Evolutionary conservation across 176 grass and related monocot genomes (phyloP).

Genomic region (Eragrostis nindensis): DNA sequence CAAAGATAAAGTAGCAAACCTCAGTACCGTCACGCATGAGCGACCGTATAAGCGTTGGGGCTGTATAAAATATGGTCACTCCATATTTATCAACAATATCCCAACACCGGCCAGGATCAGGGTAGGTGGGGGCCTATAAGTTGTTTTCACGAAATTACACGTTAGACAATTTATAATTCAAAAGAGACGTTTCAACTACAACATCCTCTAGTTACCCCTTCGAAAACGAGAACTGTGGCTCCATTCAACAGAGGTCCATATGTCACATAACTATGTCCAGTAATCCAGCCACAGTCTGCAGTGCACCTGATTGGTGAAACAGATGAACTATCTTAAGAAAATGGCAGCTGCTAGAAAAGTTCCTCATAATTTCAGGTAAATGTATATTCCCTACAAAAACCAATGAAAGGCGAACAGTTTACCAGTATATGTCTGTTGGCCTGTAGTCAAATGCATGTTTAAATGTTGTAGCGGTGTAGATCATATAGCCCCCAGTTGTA

Average conservation of each 20-base stretch:
- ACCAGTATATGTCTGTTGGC: constrained; percentile 94
- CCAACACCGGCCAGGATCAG: constrained; percentile 87
- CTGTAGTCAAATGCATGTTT: constrained; percentile 99
- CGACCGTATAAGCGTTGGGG: constrained; percentile 91
- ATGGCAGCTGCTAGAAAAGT: background rate
- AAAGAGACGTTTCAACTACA: constrained; percentile 25
- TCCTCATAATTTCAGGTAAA: constrained; percentile 22
- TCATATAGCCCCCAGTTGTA: constrained; percentile 98
- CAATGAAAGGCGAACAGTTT: constrained; percentile 15
- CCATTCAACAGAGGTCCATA: constrained; percentile 97
- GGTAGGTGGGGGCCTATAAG: constrained; percentile 92
- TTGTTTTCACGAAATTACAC: constrained; percentile 30
- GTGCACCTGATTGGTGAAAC: constrained; percentile 80
- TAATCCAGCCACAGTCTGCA: constrained; percentile 99
- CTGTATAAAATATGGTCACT: constrained; percentile 98
- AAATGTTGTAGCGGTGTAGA: constrained; percentile 93
- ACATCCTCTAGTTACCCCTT: constrained; percentile 74
- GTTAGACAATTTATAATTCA: constrained; percentile 2
- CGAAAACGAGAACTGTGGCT: constrained; percentile 85
- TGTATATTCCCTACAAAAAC: constrained; percentile 17
- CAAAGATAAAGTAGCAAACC: constrained; percentile 45
- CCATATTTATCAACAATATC: constrained; percentile 96
- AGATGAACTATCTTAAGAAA: constrained; percentile 43
- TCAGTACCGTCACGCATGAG: constrained; percentile 90
- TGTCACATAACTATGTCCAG: constrained; percentile 96